Evolutionary conservation across 306 rosid genomes (phyloP).

Genomic region (Casuarina cunninghamiana): DNA sequence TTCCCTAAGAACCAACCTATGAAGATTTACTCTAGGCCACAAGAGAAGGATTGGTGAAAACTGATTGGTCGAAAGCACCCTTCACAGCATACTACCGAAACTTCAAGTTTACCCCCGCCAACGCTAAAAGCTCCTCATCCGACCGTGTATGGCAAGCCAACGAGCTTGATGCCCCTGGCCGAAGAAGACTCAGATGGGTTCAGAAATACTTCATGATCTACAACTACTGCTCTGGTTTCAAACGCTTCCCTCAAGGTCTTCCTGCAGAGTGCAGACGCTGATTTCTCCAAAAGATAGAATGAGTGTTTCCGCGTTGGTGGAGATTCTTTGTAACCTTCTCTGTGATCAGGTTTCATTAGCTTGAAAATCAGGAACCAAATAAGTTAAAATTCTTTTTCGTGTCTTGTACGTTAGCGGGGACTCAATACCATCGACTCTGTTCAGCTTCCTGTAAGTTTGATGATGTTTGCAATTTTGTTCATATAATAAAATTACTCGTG

Average conservation of each 20-base stretch:
- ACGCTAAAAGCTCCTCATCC: slow-evolving; percentile 35
- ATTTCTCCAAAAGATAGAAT: slow-evolving; percentile 5
- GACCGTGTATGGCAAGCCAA: slow-evolving; percentile 43
- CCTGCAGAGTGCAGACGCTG: slow-evolving; percentile 63
- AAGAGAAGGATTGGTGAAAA: too few species aligned
- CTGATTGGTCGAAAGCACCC: too few species aligned
- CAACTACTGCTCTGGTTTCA: slow-evolving; percentile 70
- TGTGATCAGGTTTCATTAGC: not conserved
- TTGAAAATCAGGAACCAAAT: slow-evolving; percentile 3
- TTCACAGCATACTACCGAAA: slow-evolving; percentile 50
- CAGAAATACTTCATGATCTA: slow-evolving; percentile 86
- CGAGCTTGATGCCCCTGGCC: slow-evolving; percentile 66
- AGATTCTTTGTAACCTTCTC: slow-evolving; percentile 5
- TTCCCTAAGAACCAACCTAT: too few species aligned
- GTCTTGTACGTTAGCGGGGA: not conserved
- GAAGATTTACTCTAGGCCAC: too few species aligned
- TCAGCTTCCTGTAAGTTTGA: not conserved
- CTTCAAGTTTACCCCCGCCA: slow-evolving; percentile 48
- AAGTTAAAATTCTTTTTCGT: not conserved
- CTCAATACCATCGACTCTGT: not conserved
- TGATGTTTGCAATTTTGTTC: not conserved
- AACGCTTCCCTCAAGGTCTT: slow-evolving; percentile 68
- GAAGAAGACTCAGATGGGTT: slow-evolving; percentile 85
- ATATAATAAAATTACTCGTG: not conserved
- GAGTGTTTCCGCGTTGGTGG: not conserved